Conservation (phyloP, 331 rosid species). For the Phaseolus coccineus region DNA sequence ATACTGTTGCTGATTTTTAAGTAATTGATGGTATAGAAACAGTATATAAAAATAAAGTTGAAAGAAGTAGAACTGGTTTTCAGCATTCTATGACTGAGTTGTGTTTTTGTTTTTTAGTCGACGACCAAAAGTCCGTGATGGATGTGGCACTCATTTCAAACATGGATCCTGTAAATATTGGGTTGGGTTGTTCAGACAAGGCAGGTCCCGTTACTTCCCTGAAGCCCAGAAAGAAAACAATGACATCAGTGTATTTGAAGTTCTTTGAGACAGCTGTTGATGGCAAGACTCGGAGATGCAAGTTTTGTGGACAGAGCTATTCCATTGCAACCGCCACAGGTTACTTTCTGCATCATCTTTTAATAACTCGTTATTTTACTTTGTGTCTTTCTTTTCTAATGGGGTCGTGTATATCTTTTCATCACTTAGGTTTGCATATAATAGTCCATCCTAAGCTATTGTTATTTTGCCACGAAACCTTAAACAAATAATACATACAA, state of each 20-base stretch:
- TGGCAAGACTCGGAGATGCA: constrained; percentile 88
- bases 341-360: constrained; percentile 43
- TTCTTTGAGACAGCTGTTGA: constrained; percentile 91
- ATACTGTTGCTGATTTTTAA: not conserved
- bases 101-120: constrained; percentile 47
- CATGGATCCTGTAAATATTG: constrained; percentile 69
- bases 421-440: constrained; percentile 3
- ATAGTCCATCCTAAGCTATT: not conserved
- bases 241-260: constrained; percentile 95
- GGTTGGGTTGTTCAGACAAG: constrained; percentile 72
- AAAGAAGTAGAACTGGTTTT: not conserved
- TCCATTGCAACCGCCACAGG: constrained; percentile 97
- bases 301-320: constrained; percentile 94
- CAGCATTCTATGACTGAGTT: constrained; percentile 25
- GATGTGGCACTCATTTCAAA: constrained; percentile 70
- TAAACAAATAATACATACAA: not conserved
- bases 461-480: constrained; percentile 23
- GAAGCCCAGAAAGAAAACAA: constrained; percentile 91
- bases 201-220: constrained; percentile 55
- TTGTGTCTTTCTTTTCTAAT: constrained; percentile 20
- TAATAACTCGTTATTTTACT: not conserved
- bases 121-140: constrained; percentile 80
- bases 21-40: not conserved
- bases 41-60: not conserved
- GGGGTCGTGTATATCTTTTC: not conserved